phyloP scores from a whole-genome alignment of 805 yeast genomes.

The Saccharomycopsis fermentans region DNA sequence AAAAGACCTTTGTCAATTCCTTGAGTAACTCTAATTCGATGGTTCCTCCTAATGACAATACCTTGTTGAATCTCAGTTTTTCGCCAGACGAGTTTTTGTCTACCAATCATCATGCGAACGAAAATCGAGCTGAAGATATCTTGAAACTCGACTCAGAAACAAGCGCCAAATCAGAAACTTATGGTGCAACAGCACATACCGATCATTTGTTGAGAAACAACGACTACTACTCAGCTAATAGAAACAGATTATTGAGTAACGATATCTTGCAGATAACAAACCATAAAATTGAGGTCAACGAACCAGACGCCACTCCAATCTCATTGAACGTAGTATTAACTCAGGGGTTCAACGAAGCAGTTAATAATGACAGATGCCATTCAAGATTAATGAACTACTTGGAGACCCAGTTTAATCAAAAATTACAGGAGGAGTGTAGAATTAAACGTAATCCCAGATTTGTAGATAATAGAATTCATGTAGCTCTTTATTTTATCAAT shows the following conservation, averaged over 20 bases:
- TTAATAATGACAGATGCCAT: slow-evolving; percentile 44
- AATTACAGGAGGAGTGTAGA: slow-evolving; percentile 78
- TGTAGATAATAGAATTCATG: slow-evolving; percentile 69
- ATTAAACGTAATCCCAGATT: slow-evolving; percentile 79
- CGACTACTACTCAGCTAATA: neutral
- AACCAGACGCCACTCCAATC: slow-evolving; percentile 43
- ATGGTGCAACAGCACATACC: neutral
- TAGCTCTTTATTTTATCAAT: slow-evolving; percentile 59
- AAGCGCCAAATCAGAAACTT: neutral
- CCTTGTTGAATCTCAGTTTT: neutral
- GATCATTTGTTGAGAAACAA: neutral
- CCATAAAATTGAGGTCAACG: slow-evolving; percentile 38
- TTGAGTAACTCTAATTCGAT: slow-evolving; percentile 35
- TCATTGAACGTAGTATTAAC: slow-evolving; percentile 54
- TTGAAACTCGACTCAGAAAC: neutral
- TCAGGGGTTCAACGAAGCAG: slow-evolving; percentile 70
- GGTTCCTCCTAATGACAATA: slow-evolving; percentile 1
- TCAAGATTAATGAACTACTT: slow-evolving; percentile 46
- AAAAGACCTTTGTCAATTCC: slow-evolving; percentile 62
- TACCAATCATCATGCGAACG: neutral
- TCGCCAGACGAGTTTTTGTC: neutral
- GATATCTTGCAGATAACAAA: neutral
- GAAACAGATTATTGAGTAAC: neutral
- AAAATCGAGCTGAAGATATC: neutral
- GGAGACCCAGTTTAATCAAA: slow-evolving; percentile 69